Conservation (phyloP, 108 stramenopile species). For the Pelagomonas calceolata region DNA sequence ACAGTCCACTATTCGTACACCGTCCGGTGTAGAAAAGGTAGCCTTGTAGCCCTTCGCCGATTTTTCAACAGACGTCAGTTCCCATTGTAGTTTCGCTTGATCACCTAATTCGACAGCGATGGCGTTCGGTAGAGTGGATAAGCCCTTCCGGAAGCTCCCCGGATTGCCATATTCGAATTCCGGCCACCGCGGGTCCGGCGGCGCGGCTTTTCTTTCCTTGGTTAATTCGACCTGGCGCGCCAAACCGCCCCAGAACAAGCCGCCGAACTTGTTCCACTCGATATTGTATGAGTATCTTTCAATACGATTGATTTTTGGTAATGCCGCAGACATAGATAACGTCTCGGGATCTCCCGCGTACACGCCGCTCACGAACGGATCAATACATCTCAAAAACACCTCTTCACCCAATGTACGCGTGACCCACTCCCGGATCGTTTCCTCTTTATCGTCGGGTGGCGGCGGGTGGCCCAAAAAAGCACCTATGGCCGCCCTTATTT, state of each 20-base stretch:
- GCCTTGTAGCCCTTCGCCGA: constrained; percentile 40
- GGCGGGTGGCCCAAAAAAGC: constrained; percentile 67
- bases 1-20: constrained; percentile 44
- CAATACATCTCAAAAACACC: constrained; percentile 73
- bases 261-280: constrained; percentile 66
- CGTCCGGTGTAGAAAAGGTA: constrained; percentile 61
- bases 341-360: constrained; percentile 90
- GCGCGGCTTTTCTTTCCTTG: constrained; percentile 62
- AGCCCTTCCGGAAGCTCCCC: constrained; percentile 67
- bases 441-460: constrained; percentile 57
- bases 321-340: constrained; percentile 73
- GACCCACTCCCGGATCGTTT: constrained; percentile 84
- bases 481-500: constrained; percentile 85
- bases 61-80: constrained; percentile 41
- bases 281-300: constrained; percentile 51
- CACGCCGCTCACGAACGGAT: constrained; percentile 90
- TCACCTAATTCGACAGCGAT: constrained; percentile 52
- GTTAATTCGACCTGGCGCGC: constrained; percentile 61
- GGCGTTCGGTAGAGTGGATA: constrained; percentile 68
- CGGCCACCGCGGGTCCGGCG: constrained; percentile 57
- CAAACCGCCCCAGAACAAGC: constrained; percentile 68
- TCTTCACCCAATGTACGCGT: constrained; percentile 79
- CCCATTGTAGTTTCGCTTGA: constrained; percentile 53
- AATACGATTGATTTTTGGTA: constrained; percentile 64
- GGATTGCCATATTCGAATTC: constrained; percentile 73